phyloP scores from a whole-genome alignment of 176 grass and related monocot species.

The Carex cristatella region DNA sequence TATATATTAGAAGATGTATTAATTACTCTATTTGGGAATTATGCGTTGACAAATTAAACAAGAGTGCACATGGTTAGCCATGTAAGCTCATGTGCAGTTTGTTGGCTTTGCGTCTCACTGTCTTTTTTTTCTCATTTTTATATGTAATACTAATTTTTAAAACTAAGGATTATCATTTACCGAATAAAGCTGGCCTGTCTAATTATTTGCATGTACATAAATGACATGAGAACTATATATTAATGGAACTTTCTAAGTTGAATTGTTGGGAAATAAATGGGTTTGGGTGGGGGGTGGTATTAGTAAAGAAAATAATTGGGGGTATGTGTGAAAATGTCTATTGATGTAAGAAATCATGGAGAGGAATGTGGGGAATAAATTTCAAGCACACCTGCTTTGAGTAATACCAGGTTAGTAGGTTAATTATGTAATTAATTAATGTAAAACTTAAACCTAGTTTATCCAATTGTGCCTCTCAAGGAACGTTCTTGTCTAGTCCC shows the following conservation, averaged over 20 bases:
- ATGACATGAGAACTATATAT: not conserved
- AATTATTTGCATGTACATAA: not conserved
- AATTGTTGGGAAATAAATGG: not conserved
- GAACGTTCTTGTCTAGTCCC: slow-evolving; percentile 6
- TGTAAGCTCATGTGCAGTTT: slow-evolving; percentile 19
- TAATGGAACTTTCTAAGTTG: not conserved
- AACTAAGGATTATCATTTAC: not conserved
- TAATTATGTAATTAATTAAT: not conserved
- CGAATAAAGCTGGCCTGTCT: not conserved
- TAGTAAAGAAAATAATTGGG: not conserved
- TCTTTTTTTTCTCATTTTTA: not conserved
- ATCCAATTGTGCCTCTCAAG: slow-evolving; percentile 4
- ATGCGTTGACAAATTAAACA: slow-evolving; percentile 15
- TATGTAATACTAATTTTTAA: not conserved
- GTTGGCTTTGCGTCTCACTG: slow-evolving; percentile 21
- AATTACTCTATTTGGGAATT: slow-evolving; percentile 1
- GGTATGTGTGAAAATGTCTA: not conserved
- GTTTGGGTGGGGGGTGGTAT: not conserved
- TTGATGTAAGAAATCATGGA: not conserved
- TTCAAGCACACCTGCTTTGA: not conserved
- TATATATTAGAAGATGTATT: slow-evolving; percentile 3
- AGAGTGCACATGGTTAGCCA: slow-evolving; percentile 19
- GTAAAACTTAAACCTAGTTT: not conserved
- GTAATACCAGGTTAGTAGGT: not conserved
- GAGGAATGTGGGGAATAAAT: not conserved